Percentiles rank a stretch among this genome's conserved stretches.
Evolutionary conservation across 495 filamentous ascomycete genomes (phyloP).

Genomic region (Penicillium macrosclerotiorum): DNA sequence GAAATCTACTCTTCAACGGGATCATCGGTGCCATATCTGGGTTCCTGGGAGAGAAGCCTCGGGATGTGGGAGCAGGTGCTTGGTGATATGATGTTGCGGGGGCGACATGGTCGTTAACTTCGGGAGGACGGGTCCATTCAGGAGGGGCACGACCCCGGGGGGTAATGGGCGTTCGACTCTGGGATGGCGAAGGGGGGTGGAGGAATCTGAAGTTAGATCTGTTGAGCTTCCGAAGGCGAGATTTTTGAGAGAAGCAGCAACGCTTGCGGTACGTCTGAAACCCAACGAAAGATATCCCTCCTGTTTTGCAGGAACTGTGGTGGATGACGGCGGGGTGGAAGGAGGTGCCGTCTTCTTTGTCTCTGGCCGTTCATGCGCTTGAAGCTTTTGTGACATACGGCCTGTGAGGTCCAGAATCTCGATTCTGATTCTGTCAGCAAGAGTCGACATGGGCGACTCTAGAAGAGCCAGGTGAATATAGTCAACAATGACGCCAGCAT

Average conservation of each 20-base stretch:
- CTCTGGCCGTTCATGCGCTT: conserved; percentile 37
- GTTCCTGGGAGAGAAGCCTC: conserved; percentile 63
- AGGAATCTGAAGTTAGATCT: conserved; percentile 27
- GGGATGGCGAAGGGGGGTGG: conserved; percentile 32
- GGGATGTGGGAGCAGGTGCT: conserved; percentile 71
- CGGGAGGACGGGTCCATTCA: conserved; percentile 73
- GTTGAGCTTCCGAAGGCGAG: conserved; percentile 56
- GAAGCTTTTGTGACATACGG: conserved; percentile 49
- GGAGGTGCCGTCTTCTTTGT: conserved; percentile 43
- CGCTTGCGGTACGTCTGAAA: conserved; percentile 66
- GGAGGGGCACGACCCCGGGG: conserved; percentile 58
- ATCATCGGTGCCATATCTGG: conserved; percentile 55
- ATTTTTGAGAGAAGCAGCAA: conserved; percentile 69
- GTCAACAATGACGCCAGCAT: conserved; percentile 78
- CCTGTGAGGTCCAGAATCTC: conserved; percentile 65
- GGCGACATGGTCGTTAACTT: conserved; percentile 69
- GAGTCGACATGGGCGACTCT: conserved; percentile 67
- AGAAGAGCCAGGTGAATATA: conserved; percentile 75
- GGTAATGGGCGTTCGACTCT: conserved; percentile 46
- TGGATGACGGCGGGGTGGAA: conserved; percentile 48
- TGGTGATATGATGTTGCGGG: conserved; percentile 71
- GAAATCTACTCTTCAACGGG: conserved; percentile 77
- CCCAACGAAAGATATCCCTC: conserved; percentile 66
- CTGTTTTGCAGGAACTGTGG: conserved; percentile 44
- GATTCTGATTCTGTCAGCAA: conserved; percentile 70